Evolutionary conservation across 306 rosid genomes (phyloP).

Genomic region (Prunus padus): DNA sequence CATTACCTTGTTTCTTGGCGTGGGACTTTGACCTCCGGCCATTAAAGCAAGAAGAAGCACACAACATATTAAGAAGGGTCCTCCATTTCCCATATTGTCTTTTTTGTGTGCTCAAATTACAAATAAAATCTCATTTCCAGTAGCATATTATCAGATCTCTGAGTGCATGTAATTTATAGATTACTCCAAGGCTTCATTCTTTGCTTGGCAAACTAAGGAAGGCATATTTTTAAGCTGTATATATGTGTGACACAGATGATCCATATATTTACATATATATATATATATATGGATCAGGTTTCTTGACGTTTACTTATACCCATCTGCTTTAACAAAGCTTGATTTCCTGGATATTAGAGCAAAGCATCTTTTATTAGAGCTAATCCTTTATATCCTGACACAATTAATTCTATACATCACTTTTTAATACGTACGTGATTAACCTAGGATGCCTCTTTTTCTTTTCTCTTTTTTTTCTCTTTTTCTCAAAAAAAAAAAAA

Average conservation of each 20-base stretch:
- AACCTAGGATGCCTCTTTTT: background rate
- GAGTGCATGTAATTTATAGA: background rate
- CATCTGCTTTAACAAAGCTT: conserved; percentile 7
- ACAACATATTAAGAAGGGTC: conserved; percentile 24
- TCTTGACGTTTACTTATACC: conserved; percentile 42
- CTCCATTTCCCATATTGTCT: conserved; percentile 15
- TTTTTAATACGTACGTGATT: background rate
- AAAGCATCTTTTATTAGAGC: conserved; percentile 39
- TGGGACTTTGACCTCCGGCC: conserved; percentile 36
- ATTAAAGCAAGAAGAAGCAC: conserved; percentile 35
- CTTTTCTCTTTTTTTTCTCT: background rate
- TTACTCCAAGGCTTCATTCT: conserved; percentile 30
- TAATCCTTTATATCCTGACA: background rate
- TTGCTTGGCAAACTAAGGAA: conserved; percentile 46
- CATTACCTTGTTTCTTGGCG: conserved; percentile 43
- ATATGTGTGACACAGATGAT: background rate
- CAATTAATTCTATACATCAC: background rate
- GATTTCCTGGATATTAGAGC: conserved; percentile 24
- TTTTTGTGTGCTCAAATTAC: background rate
- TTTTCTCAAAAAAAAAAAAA: background rate
- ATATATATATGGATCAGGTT: conserved; percentile 3
- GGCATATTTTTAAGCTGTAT: conserved; percentile 32
- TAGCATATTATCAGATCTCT: background rate
- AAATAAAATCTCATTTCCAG: conserved; percentile 4
- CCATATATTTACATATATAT: background rate